phyloP scores from a whole-genome alignment of 2,329 filamentous ascomycete species.

The Nemania abortiva region DNA sequence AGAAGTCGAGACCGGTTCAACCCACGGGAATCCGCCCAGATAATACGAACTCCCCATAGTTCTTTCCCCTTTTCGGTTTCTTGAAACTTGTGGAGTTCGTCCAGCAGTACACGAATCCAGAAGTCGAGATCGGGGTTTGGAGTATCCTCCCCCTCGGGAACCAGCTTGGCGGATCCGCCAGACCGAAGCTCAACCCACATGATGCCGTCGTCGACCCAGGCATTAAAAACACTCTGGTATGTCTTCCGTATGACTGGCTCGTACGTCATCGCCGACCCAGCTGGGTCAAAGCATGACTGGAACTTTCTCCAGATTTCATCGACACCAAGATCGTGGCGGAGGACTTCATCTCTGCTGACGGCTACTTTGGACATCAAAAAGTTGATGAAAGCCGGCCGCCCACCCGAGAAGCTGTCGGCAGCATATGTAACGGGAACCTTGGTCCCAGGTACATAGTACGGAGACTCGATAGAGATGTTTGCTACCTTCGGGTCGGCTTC shows the following conservation, averaged over 20 bases:
- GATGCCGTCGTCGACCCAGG: conserved; percentile 36
- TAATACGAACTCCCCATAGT: conserved; percentile 36
- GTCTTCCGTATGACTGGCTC: conserved; percentile 37
- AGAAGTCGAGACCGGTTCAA: conserved; percentile 12
- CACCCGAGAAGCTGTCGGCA: conserved; percentile 33
- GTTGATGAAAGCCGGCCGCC: conserved; percentile 29
- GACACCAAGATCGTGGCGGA: conserved; percentile 35
- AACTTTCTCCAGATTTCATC: conserved; percentile 39
- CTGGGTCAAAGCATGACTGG: conserved; percentile 35
- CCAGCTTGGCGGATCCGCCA: conserved; percentile 32
- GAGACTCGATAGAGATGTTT: conserved; percentile 29
- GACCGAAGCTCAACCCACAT: conserved; percentile 37
- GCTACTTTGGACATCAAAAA: conserved; percentile 34
- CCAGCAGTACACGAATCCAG: conserved; percentile 32
- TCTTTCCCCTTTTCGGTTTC: conserved; percentile 32
- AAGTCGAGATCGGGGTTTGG: conserved; percentile 33
- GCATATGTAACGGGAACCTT: conserved; percentile 29
- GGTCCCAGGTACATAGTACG: conserved; percentile 33
- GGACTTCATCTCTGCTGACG: conserved; percentile 30
- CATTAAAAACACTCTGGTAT: conserved; percentile 34
- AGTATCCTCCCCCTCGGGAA: conserved; percentile 35
- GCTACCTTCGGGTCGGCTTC: conserved; percentile 21
- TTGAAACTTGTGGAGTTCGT: conserved; percentile 37
- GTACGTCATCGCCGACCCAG: conserved; percentile 32
- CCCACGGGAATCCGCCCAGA: conserved; percentile 35